Base-by-base conservation (phyloP, 1,284 basidiomycete species). In the Ustilago lituana region DNA sequence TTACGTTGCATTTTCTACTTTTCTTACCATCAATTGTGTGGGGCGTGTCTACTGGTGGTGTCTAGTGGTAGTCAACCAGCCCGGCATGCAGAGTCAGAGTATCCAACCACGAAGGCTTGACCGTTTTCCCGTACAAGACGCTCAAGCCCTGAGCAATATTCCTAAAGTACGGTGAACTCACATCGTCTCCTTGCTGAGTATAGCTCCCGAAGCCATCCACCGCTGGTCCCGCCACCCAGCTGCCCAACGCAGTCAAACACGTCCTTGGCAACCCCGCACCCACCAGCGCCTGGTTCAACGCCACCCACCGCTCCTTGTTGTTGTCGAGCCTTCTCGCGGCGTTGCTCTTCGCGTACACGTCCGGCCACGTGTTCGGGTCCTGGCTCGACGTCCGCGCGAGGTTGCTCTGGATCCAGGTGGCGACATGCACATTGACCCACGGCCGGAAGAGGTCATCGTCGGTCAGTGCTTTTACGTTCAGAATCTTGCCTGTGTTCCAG, bases 341-440 rank as follows among this genome's bases (percentile, higher is more conserved):
- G 24, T 66, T 64, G 45, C 51, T 57, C 3, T 50, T 45, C 4
- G 20, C 29, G 23, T 62, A 57, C 15, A 80, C 66, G 12, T 44
- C 35, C 4, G 44, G 29, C 79, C 79, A 81, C 7, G 52, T 35
- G 39, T 65, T 75, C 0, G 79, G 79, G 43, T 81, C 79, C 23
- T 75, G 64, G 20, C 60, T 67, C 0, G 62, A 64, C 5, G 77
- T 74, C 5, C 79, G 47, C 1, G 74, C 79, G 4, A 71, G 51
- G 43, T 81, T 81, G 49, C 50, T 44, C 63, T 81, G 79, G 44
- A 79, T 67, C 78, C 78, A 81, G 10, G 73, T 62, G 11, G 76
- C 78, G 17, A 80, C 41, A 32, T 81, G 79, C 23, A 81, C 73
- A 40, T 81, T 81, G 45, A 81, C 47, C 79, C 79, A 81, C 3